Conservation (phyloP, 1,284 basidiomycete species). For the Laetiporus sulphureus region DNA sequence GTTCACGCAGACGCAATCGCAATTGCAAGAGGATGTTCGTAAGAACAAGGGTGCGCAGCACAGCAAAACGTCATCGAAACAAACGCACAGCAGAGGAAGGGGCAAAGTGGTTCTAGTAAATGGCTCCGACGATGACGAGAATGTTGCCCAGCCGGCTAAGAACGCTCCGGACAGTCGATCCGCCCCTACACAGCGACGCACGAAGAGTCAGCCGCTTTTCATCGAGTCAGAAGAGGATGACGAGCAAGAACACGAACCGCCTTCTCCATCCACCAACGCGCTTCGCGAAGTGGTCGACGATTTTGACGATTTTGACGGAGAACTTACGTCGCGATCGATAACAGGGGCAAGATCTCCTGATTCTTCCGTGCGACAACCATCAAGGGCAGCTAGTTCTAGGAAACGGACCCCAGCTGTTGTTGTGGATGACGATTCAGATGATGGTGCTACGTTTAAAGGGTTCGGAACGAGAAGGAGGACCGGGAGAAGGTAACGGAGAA, state of each 20-base stretch:
- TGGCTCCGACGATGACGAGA: slow-evolving; percentile 29
- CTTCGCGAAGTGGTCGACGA: slow-evolving; percentile 7
- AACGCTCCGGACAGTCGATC: slow-evolving; percentile 1
- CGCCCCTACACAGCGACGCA: slow-evolving; percentile 4
- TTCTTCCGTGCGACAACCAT: slow-evolving; percentile 1
- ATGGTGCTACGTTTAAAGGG: slow-evolving; percentile 60
- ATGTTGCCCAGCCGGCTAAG: slow-evolving; percentile 7
- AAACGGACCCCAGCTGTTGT: slow-evolving; percentile 33
- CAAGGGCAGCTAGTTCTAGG: slow-evolving; percentile 7
- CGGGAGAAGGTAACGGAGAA: slow-evolving; percentile 9
- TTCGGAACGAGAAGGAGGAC: slow-evolving; percentile 37
- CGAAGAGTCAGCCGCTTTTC: slow-evolving; percentile 20
- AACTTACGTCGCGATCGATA: slow-evolving; percentile 11
- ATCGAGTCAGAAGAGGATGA: slow-evolving; percentile 18
- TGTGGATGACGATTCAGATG: slow-evolving; percentile 64
- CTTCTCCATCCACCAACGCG: slow-evolving; percentile 2
- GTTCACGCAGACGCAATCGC: slow-evolving; percentile 17
- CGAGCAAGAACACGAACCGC: slow-evolving; percentile 10
- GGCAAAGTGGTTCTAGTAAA: slow-evolving; percentile 17
- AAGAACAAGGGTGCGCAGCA: slow-evolving; percentile 2
- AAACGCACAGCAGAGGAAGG: slow-evolving; percentile 11
- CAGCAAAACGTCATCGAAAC: slow-evolving; percentile 4
- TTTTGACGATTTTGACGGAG: slow-evolving; percentile 5
- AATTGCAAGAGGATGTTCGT: slow-evolving; percentile 7
- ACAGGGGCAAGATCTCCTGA: slow-evolving; percentile 8